A percentile compares a stretch with the other conserved stretches of the same genome.
Conservation (phyloP, 2,329 filamentous ascomycete genomes). For the Sarocladiaceae sp. region DNA sequence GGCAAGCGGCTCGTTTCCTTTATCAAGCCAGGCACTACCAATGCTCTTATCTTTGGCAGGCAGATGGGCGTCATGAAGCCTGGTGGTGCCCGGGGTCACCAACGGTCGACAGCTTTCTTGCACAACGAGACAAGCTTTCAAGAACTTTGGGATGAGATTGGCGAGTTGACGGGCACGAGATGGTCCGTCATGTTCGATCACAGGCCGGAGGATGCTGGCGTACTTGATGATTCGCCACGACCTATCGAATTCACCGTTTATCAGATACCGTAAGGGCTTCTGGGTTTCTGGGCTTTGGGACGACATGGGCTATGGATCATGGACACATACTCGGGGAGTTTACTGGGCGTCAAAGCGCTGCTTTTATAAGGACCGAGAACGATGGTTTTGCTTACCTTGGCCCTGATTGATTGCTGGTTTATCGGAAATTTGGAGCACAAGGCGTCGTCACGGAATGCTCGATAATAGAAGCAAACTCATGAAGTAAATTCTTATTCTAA, state of each 20-base stretch:
- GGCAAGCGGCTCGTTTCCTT: slow-evolving; percentile 39
- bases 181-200: slow-evolving; percentile 41
- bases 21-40: slow-evolving; percentile 34
- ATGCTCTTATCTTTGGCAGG: slow-evolving; percentile 43
- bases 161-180: slow-evolving; percentile 37
- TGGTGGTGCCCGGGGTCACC: slow-evolving; percentile 13
- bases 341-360: too few relatives aligned
- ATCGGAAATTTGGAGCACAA: too few relatives aligned
- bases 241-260: slow-evolving; percentile 29
- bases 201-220: slow-evolving; percentile 1
- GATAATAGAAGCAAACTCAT: too few relatives aligned
- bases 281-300: too few relatives aligned
- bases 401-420: too few relatives aligned
- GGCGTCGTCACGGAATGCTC: too few relatives aligned
- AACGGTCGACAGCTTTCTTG: slow-evolving; percentile 26
- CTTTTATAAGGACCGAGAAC: too few relatives aligned
- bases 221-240: neutral
- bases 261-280: slow-evolving; percentile 24
- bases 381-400: too few relatives aligned
- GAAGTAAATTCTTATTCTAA: too few relatives aligned
- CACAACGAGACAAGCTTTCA: slow-evolving; percentile 46
- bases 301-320: neutral
- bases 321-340: too few relatives aligned
- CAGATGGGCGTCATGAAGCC: slow-evolving; percentile 37
- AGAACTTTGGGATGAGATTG: slow-evolving; percentile 47